Evolutionary conservation across 208 protist genomes (phyloP).

Genomic region (Wallacemonas rigidus): DNA sequence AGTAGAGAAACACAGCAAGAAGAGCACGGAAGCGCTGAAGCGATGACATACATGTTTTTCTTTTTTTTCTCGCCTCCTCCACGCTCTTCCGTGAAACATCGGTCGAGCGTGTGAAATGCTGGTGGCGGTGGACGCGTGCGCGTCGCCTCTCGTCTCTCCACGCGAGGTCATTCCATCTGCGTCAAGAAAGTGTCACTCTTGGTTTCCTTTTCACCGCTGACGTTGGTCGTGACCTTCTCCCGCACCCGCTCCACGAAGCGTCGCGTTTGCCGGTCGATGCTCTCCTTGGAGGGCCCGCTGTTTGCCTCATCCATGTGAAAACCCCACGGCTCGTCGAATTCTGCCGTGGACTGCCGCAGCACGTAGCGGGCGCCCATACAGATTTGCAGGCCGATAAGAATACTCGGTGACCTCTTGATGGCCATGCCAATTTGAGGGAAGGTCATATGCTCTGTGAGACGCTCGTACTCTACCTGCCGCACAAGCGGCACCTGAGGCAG

Average conservation of each 20-base stretch:
- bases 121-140: too few species aligned
- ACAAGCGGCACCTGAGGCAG: constrained; percentile 41
- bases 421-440: constrained; percentile 74
- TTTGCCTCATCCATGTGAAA: constrained; percentile 75
- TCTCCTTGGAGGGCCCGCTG: constrained; percentile 11
- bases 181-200: constrained; percentile 10
- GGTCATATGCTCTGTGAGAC: constrained; percentile 48
- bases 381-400: constrained; percentile 72
- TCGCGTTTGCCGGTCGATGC: background rate
- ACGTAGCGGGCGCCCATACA: constrained; percentile 87
- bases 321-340: constrained; percentile 69
- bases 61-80: too few species aligned
- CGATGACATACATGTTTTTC: too few species aligned
- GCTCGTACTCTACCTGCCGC: constrained; percentile 61
- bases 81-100: too few species aligned
- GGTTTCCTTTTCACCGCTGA: background rate
- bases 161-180: background rate
- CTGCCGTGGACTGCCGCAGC: constrained; percentile 56
- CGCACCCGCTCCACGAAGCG: constrained; percentile 11
- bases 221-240: constrained; percentile 3
- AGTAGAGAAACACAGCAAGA: too few species aligned
- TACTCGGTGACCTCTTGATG: constrained; percentile 61
- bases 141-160: background rate
- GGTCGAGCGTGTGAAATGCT: too few species aligned
- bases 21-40: too few species aligned